Evolutionary conservation across 1,139 yeast species (phyloP).

Genomic region (Saccharomyces hybrid): DNA sequence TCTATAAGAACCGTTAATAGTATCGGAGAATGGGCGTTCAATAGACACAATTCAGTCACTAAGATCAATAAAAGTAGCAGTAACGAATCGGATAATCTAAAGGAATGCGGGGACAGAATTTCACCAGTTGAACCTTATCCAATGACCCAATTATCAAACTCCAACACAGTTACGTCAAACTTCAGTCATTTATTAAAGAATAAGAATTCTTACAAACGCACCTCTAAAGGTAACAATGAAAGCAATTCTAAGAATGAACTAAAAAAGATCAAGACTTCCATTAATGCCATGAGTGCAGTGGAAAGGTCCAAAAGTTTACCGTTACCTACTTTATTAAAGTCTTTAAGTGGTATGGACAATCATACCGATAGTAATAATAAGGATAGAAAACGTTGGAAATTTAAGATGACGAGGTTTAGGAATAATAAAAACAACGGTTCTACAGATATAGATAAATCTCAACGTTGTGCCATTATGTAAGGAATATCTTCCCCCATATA

Average conservation of each 20-base stretch:
- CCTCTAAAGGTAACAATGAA: conserved; percentile 3
- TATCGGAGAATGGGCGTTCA: conserved; percentile 27
- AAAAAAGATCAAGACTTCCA: conserved; percentile 11
- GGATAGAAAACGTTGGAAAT: conserved; percentile 17
- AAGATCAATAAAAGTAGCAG: conserved; percentile 2
- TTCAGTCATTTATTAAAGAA: neutral
- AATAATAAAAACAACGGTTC: conserved; percentile 8
- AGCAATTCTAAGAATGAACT: conserved; percentile 11
- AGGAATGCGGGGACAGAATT: conserved; percentile 1
- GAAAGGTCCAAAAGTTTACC: conserved; percentile 29
- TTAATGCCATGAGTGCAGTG: conserved; percentile 18
- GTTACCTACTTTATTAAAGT: conserved; percentile 13
- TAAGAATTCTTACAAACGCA: conserved; percentile 2
- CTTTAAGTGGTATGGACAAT: conserved; percentile 15
- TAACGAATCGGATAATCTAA: neutral
- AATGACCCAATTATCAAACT: neutral
- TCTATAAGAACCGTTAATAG: conserved; percentile 27
- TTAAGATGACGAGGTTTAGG: conserved; percentile 15
- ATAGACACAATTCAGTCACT: conserved; percentile 3
- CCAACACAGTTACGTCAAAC: neutral
- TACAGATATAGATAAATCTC: conserved; percentile 6
- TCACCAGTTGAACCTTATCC: conserved; percentile 3
- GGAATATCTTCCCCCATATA: neutral
- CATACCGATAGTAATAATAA: neutral
- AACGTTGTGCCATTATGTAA: conserved; percentile 12